Base-by-base conservation (phyloP, 2,329 filamentous ascomycete species). In the Seiridium cupressi region DNA sequence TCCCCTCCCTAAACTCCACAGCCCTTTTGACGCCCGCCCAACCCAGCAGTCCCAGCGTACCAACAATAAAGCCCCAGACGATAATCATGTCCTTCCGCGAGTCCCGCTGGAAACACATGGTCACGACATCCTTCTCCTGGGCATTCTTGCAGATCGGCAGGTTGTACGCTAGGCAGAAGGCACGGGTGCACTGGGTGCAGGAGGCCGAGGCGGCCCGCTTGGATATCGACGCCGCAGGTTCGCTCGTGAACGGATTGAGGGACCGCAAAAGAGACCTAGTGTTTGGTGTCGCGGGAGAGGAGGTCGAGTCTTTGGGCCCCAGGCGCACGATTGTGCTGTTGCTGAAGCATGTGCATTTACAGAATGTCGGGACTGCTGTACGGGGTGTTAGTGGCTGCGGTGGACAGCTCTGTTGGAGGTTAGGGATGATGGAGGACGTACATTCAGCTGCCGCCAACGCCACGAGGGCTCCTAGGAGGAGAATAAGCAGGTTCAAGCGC, bases 301-400 rank as follows among this genome's bases (percentile, higher is more conserved):
- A 61, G 63, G 71, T 62, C 67, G 58, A 71, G 57, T 74, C 67
- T 61, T 79, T 73, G 3, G 82, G 80, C n/a, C 79, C 83, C 8
- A 88, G 80, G 11, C 83, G 79, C 69, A 89, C 87, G 68, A 89
- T 87, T 65, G 85, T 89, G 79, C 84, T 87, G 77, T 89, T 89
- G 66, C 84, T 85, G 77, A 87, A 87, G 76, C 86, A 89, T 66
- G 85, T 89, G 76, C 86, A 89, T 80, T 89, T 89, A 79, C 86
- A 89, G 72, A 89, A 89, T 2, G 83, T 84, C 18, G 84, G 85
- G 48, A 84, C 81, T 38, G 82, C 85, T 88, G 68, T 55, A 4
- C 13, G 36, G 44, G 46, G 36, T 36, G n/a, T 31, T 58, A 64
- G 73, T 63, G 70, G 70, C 60, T 42, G 49, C 26, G 49, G 5